These are phyloP conservation scores for Penicillium cosmopolitanum DNA, from an alignment of 495 filamentous ascomycete genomes.

Conservation along the genomic window DNA sequence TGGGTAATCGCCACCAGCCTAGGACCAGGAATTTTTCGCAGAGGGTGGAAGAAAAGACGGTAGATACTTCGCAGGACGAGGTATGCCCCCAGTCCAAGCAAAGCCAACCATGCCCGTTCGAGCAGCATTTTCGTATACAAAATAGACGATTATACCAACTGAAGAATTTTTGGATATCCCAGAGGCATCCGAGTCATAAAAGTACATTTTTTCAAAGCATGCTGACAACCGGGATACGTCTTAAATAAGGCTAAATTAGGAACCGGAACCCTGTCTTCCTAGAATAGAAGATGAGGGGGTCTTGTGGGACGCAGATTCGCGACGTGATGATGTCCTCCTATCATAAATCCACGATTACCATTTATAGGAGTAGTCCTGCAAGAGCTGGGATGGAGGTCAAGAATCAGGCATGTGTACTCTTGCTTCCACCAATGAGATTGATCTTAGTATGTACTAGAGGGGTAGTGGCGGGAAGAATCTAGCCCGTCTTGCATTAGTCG, in stretches of 20 bases:
- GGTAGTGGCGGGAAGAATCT: neutral
- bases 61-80: constrained; percentile 1
- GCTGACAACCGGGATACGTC: neutral
- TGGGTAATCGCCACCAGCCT: constrained; percentile 30
- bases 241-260: neutral
- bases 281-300: too few relatives aligned
- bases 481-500: constrained; percentile 1
- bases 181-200: neutral
- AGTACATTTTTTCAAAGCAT: too few relatives aligned
- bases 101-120: neutral
- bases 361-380: too few relatives aligned
- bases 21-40: constrained; percentile 29
- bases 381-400: too few relatives aligned
- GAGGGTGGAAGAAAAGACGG: constrained; percentile 1
- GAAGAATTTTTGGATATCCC: neutral
- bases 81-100: neutral
- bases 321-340: too few relatives aligned
- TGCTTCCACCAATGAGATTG: too few relatives aligned
- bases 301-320: too few relatives aligned
- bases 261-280: too few relatives aligned
- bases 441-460: neutral
- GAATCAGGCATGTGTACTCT: too few relatives aligned
- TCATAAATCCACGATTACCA: too few relatives aligned
- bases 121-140: neutral
- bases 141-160: neutral